Evolutionary conservation across 78 protist genomes (phyloP).

Genomic region (Diacronema lutheri): DNA sequence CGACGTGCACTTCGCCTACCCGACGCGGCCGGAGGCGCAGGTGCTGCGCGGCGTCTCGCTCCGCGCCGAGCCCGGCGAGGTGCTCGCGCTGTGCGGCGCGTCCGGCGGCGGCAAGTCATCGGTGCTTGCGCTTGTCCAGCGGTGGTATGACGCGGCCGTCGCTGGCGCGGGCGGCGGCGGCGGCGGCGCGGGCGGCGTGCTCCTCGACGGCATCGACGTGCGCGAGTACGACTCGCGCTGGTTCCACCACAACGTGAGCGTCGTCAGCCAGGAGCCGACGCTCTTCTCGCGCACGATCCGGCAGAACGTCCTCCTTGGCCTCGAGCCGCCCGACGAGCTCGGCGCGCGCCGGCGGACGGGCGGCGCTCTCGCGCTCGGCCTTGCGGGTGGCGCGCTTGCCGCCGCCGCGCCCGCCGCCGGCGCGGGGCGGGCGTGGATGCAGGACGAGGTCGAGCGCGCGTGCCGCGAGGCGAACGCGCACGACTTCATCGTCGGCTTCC

Average conservation of each 20-base stretch:
- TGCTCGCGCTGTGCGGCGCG: constrained; percentile 83
- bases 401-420: neutral
- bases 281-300: constrained; percentile 78
- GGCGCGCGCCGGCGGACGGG: too few relatives aligned
- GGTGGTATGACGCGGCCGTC: constrained; percentile 50
- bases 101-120: constrained; percentile 76
- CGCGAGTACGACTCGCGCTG: neutral
- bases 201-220: constrained; percentile 66
- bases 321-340: neutral
- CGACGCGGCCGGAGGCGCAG: constrained; percentile 51
- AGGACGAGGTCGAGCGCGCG: neutral
- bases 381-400: neutral
- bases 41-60: constrained; percentile 61
- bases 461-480: neutral
- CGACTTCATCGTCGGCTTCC: neutral
- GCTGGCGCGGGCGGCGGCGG: too few relatives aligned
- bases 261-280: constrained; percentile 82
- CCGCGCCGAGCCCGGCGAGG: constrained; percentile 37
- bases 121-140: neutral
- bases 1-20: constrained; percentile 48
- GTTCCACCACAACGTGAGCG: constrained; percentile 40
- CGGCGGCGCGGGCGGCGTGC: constrained; percentile 21
- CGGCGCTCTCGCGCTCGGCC: neutral
- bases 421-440: too few relatives aligned
- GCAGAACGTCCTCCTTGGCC: constrained; percentile 33